These are phyloP conservation scores for Globisporangium yorkense DNA, from an alignment of 352 stramenopile species.

Conservation along the genomic window DNA sequence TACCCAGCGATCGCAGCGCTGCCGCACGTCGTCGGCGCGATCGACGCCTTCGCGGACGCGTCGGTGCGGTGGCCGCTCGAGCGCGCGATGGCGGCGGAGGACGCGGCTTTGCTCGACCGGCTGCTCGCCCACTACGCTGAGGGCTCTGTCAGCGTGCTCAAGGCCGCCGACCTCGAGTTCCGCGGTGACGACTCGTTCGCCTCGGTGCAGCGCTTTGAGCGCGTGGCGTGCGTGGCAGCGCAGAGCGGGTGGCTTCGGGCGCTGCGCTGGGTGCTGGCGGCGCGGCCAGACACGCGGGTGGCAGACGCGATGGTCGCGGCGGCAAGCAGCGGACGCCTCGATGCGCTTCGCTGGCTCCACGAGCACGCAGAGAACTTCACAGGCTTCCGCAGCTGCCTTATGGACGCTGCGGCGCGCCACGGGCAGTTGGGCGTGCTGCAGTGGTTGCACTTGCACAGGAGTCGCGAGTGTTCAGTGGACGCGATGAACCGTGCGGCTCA, in stretches of 20 bases:
- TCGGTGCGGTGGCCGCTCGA: slow-evolving; percentile 4
- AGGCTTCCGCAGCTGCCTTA: slow-evolving; percentile 2
- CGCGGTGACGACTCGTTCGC: slow-evolving; percentile 8
- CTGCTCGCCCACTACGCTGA: slow-evolving; percentile 4
- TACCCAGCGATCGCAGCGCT: not conserved
- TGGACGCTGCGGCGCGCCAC: slow-evolving; percentile 3
- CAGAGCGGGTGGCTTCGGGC: not conserved
- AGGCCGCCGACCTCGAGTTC: slow-evolving; percentile 5
- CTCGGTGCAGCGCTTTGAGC: not conserved
- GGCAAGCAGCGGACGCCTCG: not conserved
- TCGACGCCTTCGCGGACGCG: slow-evolving; percentile 3
- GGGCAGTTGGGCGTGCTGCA: not conserved
- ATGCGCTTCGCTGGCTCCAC: slow-evolving; percentile 5
- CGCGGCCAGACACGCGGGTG: slow-evolving; percentile 3
- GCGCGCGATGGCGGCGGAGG: not conserved
- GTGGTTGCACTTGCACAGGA: slow-evolving; percentile 6
- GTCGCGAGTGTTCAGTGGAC: slow-evolving; percentile 1
- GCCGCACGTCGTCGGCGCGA: not conserved
- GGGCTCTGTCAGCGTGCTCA: not conserved
- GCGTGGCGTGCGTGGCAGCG: not conserved
- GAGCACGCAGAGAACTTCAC: slow-evolving; percentile 4
- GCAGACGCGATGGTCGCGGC: slow-evolving; percentile 6
- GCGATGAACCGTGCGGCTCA: slow-evolving; percentile 9
- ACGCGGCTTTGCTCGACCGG: slow-evolving; percentile 4
- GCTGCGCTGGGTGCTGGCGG: slow-evolving; percentile 5